Evolutionary conservation across 1,139 yeast genomes (phyloP).

Genomic region (Debaryomyces subglobosus): DNA sequence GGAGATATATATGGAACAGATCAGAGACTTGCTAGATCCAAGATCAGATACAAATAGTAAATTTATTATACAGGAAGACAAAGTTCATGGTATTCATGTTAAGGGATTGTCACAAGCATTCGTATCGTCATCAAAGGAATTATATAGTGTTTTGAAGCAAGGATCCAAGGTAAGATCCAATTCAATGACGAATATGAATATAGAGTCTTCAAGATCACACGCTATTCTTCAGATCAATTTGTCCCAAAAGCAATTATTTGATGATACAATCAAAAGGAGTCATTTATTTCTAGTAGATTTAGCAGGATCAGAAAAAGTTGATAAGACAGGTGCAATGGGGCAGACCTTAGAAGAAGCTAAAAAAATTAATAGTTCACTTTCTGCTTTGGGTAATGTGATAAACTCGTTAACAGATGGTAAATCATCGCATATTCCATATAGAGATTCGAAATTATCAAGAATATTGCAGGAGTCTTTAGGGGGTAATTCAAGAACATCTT

Average conservation of each 20-base stretch:
- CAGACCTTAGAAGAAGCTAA: conserved; percentile 81
- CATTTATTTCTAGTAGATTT: conserved; percentile 78
- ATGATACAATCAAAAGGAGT: conserved; percentile 65
- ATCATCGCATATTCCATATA: conserved; percentile 70
- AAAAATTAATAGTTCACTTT: conserved; percentile 77
- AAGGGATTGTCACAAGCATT: conserved; percentile 65
- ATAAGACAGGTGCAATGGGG: conserved; percentile 79
- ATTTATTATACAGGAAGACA: conserved; percentile 68
- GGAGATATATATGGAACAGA: conserved; percentile 83
- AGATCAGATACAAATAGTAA: conserved; percentile 20
- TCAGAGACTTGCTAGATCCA: conserved; percentile 57
- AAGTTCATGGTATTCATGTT: conserved; percentile 67
- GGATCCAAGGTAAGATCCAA: conserved; percentile 62
- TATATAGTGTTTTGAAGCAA: conserved; percentile 54
- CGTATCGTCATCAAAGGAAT: conserved; percentile 61
- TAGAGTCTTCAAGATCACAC: conserved; percentile 80
- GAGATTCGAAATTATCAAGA: conserved; percentile 84
- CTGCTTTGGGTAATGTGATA: conserved; percentile 80
- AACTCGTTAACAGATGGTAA: conserved; percentile 75
- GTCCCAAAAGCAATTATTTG: conserved; percentile 56
- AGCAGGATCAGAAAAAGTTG: conserved; percentile 90
- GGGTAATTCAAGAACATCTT: conserved; percentile 81
- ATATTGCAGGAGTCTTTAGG: conserved; percentile 85
- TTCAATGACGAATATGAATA: conserved; percentile 72
- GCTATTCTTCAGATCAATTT: conserved; percentile 73